phyloP scores from a whole-genome alignment of 1,139 yeast genomes.

The Geotrichum macrosporum region DNA sequence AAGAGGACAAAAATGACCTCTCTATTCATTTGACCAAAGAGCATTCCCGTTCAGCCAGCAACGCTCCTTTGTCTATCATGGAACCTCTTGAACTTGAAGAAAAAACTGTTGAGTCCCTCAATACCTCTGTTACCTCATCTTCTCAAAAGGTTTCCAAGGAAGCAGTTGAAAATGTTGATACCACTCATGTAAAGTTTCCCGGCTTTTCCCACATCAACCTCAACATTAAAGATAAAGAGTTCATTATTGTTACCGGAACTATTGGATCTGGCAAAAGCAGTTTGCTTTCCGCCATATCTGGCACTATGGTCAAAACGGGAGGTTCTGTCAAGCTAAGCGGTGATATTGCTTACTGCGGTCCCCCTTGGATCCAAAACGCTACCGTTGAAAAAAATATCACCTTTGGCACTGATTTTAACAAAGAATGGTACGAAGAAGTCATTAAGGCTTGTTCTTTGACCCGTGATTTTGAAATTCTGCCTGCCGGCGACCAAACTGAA shows the following conservation, averaged over 20 bases:
- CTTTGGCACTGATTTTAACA: conserved; percentile 62
- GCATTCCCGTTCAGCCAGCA: conserved; percentile 30
- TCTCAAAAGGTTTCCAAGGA: too few relatives aligned
- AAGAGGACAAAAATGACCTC: conserved; percentile 14
- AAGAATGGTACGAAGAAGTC: conserved; percentile 51
- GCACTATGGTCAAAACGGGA: conserved; percentile 49
- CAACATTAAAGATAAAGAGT: conserved; percentile 50
- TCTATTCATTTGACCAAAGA: conserved; percentile 30
- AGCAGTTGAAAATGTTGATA: background rate
- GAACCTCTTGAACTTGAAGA: conserved; percentile 29
- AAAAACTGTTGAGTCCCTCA: too few relatives aligned
- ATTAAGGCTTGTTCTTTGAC: conserved; percentile 62
- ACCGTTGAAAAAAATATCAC: conserved; percentile 70
- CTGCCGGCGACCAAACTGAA: conserved; percentile 82
- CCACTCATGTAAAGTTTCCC: conserved; percentile 31
- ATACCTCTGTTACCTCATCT: too few relatives aligned
- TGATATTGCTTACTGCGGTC: conserved; percentile 42
- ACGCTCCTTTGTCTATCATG: conserved; percentile 30
- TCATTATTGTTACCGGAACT: conserved; percentile 63
- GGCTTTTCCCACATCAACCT: conserved; percentile 49
- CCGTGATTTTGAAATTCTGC: conserved; percentile 63
- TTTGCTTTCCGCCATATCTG: conserved; percentile 56
- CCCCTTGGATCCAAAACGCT: conserved; percentile 85
- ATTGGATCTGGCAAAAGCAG: conserved; percentile 73
- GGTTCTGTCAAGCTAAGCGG: conserved; percentile 49